Evolutionary conservation across 2,329 filamentous ascomycete genomes (phyloP).

Genomic region (Xylaria sp.): DNA sequence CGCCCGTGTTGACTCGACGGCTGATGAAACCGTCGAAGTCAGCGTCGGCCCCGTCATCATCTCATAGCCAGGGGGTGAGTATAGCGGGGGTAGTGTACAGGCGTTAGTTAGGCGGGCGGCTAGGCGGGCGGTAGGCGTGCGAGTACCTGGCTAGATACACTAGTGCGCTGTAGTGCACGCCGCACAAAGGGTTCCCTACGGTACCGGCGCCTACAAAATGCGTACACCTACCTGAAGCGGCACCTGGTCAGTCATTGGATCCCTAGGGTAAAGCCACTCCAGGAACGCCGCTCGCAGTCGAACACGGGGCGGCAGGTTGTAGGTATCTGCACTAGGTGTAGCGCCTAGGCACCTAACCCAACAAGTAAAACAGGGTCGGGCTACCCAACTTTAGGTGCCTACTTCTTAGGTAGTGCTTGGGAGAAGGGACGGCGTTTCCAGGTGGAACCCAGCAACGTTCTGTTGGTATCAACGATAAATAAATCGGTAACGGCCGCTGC

Average conservation of each 20-base stretch:
- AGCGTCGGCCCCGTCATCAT: slow-evolving; percentile 58
- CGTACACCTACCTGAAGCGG: slow-evolving; percentile 7
- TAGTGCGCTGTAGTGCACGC: neutral
- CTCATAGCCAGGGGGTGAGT: slow-evolving; percentile 46
- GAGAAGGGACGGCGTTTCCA: slow-evolving; percentile 14
- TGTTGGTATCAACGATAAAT: slow-evolving; percentile 3
- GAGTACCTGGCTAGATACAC: slow-evolving; percentile 2
- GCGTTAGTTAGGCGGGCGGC: neutral
- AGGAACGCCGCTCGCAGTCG: slow-evolving; percentile 10
- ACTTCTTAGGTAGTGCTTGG: too few species aligned
- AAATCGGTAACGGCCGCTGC: neutral
- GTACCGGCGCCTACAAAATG: slow-evolving; percentile 11
- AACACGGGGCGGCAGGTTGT: neutral
- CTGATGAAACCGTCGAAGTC: slow-evolving; percentile 54
- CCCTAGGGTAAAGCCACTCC: slow-evolving; percentile 10
- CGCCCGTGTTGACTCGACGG: slow-evolving; percentile 53
- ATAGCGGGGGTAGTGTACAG: slow-evolving; percentile 9
- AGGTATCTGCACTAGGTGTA: neutral
- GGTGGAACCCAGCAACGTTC: slow-evolving; percentile 22
- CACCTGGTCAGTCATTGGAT: slow-evolving; percentile 12
- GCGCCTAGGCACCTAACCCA: slow-evolving; percentile 1
- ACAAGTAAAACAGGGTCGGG: neutral
- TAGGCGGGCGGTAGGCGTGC: neutral
- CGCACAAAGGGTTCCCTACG: slow-evolving; percentile 1
- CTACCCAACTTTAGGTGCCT: slow-evolving; percentile 13